These are phyloP conservation scores for Fusarium camptoceras DNA, from an alignment of 2,329 filamentous ascomycete genomes.

Conservation along the genomic window DNA sequence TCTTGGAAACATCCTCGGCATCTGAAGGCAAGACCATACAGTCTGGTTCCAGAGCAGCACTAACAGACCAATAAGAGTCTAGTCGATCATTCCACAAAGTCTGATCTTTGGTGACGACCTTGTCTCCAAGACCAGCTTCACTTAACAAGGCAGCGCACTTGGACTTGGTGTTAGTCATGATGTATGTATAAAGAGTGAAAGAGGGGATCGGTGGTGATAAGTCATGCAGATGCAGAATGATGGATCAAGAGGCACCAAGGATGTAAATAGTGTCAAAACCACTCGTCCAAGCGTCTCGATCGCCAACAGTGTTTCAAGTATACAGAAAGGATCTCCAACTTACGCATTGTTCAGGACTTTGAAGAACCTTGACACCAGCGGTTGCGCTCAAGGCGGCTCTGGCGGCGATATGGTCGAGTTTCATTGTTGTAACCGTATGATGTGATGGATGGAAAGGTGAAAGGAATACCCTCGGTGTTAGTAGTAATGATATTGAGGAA, in stretches of 20 bases:
- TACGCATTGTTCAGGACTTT: slow-evolving; percentile 25
- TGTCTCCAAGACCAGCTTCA: slow-evolving; percentile 43
- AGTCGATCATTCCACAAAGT: slow-evolving; percentile 48
- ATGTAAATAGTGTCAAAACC: neutral
- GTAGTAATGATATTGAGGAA: neutral
- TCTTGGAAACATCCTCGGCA: slow-evolving; percentile 52
- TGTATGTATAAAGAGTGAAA: too few species aligned
- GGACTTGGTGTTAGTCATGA: slow-evolving; percentile 21
- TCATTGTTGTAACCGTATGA: slow-evolving; percentile 19
- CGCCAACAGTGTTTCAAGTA: neutral
- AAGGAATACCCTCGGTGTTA: neutral
- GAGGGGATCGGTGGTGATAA: neutral
- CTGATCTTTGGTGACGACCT: slow-evolving; percentile 48
- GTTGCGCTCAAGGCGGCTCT: slow-evolving; percentile 17
- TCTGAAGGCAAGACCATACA: slow-evolving; percentile 52
- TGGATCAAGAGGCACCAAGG: neutral
- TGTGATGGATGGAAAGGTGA: neutral
- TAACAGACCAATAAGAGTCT: slow-evolving; percentile 53
- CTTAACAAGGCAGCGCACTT: slow-evolving; percentile 46
- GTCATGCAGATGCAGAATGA: neutral
- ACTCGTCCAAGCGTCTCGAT: neutral
- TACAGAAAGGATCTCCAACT: neutral
- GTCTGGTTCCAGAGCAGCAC: slow-evolving; percentile 51
- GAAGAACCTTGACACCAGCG: neutral
- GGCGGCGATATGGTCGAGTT: slow-evolving; percentile 24